Conservation (phyloP, 305 asterid genomes). For the Fraxinus paxiana region DNA sequence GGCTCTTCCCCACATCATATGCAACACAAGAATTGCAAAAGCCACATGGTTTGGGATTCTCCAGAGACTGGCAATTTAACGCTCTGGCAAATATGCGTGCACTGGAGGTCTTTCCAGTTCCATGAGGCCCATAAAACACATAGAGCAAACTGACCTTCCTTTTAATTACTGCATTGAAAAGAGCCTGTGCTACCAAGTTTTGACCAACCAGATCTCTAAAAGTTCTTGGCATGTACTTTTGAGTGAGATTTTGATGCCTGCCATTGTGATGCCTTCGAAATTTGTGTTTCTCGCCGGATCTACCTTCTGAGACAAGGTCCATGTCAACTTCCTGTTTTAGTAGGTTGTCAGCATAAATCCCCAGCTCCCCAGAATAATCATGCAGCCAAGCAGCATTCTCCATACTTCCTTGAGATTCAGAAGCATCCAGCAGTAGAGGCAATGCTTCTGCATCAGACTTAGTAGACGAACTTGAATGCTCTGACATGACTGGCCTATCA, state of each 20-base stretch:
- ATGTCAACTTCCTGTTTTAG: constrained; percentile 64
- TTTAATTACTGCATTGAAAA: constrained; percentile 66
- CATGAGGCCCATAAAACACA: constrained; percentile 88
- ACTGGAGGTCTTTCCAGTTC: constrained; percentile 91
- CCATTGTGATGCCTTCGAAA: constrained; percentile 36
- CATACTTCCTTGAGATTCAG: constrained; percentile 66
- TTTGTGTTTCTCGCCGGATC: constrained; percentile 50
- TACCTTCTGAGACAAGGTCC: constrained; percentile 80
- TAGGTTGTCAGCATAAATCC: constrained; percentile 70
- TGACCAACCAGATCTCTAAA: constrained; percentile 91
- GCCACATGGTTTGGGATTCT: constrained; percentile 86
- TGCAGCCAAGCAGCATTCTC: constrained; percentile 69
- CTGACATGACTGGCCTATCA: constrained; percentile 52
- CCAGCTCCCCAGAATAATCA: constrained; percentile 86
- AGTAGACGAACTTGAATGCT: constrained; percentile 62
- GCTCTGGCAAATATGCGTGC: constrained; percentile 88
- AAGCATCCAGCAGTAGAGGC: constrained; percentile 75
- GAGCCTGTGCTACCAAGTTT: constrained; percentile 79
- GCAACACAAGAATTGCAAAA: constrained; percentile 64
- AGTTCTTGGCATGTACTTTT: constrained; percentile 80
- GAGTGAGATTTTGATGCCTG: constrained; percentile 85
- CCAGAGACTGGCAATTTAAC: constrained; percentile 73
- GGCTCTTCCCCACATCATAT: constrained; percentile 54
- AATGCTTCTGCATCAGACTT: constrained; percentile 72
- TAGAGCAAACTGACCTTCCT: constrained; percentile 78